Conservation (phyloP, 2,329 filamentous ascomycete genomes). For the Colletotrichum acutatum region DNA sequence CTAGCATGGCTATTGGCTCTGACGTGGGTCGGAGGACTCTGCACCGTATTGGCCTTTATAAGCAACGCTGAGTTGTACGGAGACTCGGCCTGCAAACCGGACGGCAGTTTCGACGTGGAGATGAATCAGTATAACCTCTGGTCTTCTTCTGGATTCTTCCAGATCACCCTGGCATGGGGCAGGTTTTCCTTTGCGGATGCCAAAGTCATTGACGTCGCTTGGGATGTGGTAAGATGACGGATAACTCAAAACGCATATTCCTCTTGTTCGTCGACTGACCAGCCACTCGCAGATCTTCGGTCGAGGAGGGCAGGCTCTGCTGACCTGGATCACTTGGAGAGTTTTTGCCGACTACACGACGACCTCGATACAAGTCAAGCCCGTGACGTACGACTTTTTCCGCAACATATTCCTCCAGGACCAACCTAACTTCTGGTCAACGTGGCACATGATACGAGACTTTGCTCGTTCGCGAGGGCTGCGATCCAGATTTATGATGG, state of each 20-base stretch:
- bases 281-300: constrained; percentile 40
- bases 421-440: constrained; percentile 37
- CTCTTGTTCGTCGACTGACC: background rate
- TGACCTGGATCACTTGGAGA: constrained; percentile 43
- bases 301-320: constrained; percentile 40
- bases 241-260: background rate
- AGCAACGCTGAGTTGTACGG: background rate
- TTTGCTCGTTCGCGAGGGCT: constrained; percentile 37
- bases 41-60: background rate
- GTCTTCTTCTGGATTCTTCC: constrained; percentile 36
- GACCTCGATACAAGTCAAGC: constrained; percentile 39
- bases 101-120: constrained; percentile 30
- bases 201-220: constrained; percentile 42
- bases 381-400: constrained; percentile 43
- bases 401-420: constrained; percentile 39
- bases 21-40: background rate
- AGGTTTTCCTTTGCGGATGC: constrained; percentile 39
- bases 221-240: constrained; percentile 40
- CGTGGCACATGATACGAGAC: constrained; percentile 33
- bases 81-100: constrained; percentile 29
- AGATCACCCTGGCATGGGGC: constrained; percentile 37
- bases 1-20: background rate
- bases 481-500: constrained; percentile 38
- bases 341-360: constrained; percentile 41
- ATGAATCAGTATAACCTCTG: constrained; percentile 31